Conservation (phyloP, 2,329 filamentous ascomycete species). For the Fusarium fujikuroi region DNA sequence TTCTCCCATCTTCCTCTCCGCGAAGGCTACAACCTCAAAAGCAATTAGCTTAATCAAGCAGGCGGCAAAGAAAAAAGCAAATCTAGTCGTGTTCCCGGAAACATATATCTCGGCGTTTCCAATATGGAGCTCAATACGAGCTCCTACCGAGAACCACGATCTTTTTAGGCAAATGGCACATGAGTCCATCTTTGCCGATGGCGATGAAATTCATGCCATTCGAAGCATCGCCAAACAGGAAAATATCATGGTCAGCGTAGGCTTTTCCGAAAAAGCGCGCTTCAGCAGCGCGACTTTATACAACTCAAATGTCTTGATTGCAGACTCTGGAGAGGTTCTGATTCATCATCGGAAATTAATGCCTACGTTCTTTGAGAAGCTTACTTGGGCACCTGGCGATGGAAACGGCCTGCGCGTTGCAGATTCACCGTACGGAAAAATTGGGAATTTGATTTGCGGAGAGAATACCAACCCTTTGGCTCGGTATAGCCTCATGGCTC, state of each 20-base stretch:
- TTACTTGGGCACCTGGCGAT: slow-evolving; percentile 64
- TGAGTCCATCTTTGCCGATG: slow-evolving; percentile 58
- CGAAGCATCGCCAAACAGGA: slow-evolving; percentile 51
- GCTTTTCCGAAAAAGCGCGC: slow-evolving; percentile 59
- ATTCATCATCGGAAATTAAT: slow-evolving; percentile 65
- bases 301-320: slow-evolving; percentile 63
- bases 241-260: slow-evolving; percentile 57
- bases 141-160: slow-evolving; percentile 61
- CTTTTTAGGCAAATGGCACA: slow-evolving; percentile 59
- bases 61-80: slow-evolving; percentile 56
- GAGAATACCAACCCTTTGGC: slow-evolving; percentile 69
- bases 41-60: slow-evolving; percentile 56
- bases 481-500: slow-evolving; percentile 62
- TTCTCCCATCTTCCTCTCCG: slow-evolving; percentile 59
- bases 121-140: slow-evolving; percentile 58
- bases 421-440: slow-evolving; percentile 56
- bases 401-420: slow-evolving; percentile 60
- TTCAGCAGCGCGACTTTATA: slow-evolving; percentile 59
- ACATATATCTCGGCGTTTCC: slow-evolving; percentile 65
- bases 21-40: slow-evolving; percentile 58
- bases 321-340: slow-evolving; percentile 55
- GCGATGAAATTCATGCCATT: slow-evolving; percentile 57
- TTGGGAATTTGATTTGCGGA: slow-evolving; percentile 64
- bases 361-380: slow-evolving; percentile 67
- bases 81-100: slow-evolving; percentile 65